Evolutionary conservation across 2,329 filamentous ascomycete species (phyloP).

Genomic region (Pestalotiopsis sp.): DNA sequence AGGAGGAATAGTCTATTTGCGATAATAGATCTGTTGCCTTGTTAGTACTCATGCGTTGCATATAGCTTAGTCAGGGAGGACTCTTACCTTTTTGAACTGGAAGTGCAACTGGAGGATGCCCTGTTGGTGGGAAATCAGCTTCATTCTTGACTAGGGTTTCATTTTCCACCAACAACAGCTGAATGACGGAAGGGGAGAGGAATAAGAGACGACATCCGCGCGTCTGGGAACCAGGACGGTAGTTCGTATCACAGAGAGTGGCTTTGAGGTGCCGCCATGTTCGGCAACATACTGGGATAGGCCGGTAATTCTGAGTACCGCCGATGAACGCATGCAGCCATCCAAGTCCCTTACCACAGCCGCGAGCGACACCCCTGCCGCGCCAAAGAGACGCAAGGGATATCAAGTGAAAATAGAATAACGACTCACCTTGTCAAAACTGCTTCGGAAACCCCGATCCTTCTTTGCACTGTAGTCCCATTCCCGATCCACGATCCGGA

Average conservation of each 20-base stretch:
- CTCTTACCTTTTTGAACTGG: slow-evolving; percentile 90
- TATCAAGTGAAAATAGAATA: slow-evolving; percentile 13
- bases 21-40: slow-evolving; percentile 40
- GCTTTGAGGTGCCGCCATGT: slow-evolving; percentile 16
- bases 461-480: slow-evolving; percentile 98
- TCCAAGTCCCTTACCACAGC: not conserved
- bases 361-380: slow-evolving; percentile 10
- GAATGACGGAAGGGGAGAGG: slow-evolving; percentile 16
- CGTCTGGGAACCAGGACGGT: slow-evolving; percentile 13
- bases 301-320: not conserved
- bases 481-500: slow-evolving; percentile 96
- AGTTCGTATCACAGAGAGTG: slow-evolving; percentile 18
- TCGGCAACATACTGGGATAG: not conserved
- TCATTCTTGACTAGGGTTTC: slow-evolving; percentile 15
- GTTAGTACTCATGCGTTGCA: slow-evolving; percentile 21
- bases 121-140: slow-evolving; percentile 48
- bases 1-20: slow-evolving; percentile 30
- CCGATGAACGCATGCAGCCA: slow-evolving; percentile 1
- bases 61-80: not conserved
- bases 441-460: slow-evolving; percentile 93
- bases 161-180: slow-evolving; percentile 17
- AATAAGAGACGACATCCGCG: slow-evolving; percentile 17
- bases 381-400: slow-evolving; percentile 21
- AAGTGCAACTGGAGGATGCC: slow-evolving; percentile 96
- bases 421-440: slow-evolving; percentile 89